A percentile compares a stretch with the other conserved stretches of the same genome.
Evolutionary conservation across 202 grass and related monocot genomes (phyloP).

Genomic region (Digitaria exilis): DNA sequence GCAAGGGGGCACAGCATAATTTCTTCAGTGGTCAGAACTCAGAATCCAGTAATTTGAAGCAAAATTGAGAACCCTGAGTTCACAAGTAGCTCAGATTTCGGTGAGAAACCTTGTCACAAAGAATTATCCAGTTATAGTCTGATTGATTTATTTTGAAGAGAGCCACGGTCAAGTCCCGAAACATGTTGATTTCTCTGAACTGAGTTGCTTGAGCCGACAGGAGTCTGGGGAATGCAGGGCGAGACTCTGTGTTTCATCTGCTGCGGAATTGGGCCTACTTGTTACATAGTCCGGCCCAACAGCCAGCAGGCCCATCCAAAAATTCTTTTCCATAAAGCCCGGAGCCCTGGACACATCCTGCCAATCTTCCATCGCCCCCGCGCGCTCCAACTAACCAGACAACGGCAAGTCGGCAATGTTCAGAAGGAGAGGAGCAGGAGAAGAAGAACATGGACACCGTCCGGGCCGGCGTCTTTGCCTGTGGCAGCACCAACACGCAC

Average conservation of each 20-base stretch:
- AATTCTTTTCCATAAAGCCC: background rate
- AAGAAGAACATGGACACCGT: slow-evolving; percentile 51
- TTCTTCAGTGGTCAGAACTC: background rate
- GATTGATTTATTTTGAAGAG: background rate
- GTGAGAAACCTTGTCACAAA: slow-evolving; percentile 7
- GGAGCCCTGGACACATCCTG: background rate
- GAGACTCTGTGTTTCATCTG: too few species aligned
- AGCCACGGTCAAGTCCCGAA: background rate
- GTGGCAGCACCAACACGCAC: slow-evolving; percentile 47
- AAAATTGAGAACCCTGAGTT: background rate
- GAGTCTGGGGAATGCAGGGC: too few species aligned
- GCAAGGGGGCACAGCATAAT: background rate
- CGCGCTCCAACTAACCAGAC: slow-evolving; percentile 22
- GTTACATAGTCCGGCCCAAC: background rate
- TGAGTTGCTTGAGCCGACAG: background rate
- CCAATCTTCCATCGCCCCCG: background rate
- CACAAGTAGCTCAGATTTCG: background rate
- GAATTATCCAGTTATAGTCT: background rate
- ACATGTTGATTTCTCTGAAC: background rate
- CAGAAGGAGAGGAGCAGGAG: background rate
- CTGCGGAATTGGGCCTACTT: background rate
- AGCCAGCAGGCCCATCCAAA: background rate
- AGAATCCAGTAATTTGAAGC: background rate
- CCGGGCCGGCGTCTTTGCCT: slow-evolving; percentile 35
- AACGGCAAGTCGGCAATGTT: background rate